phyloP scores from a whole-genome alignment of 768 basidiomycete species.

The Mycena polygramma region DNA sequence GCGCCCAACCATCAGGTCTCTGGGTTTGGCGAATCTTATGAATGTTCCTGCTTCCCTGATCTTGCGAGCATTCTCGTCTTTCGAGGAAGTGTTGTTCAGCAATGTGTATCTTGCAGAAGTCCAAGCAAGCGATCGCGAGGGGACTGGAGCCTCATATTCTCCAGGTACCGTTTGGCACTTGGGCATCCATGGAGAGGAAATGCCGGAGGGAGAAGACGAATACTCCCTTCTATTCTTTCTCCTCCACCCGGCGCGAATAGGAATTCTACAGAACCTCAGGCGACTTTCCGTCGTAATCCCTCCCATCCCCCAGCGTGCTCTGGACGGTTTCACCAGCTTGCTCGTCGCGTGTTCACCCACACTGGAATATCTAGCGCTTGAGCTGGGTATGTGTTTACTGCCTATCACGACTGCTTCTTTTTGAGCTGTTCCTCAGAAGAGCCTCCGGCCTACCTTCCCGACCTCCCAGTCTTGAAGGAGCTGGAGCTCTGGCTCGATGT shows the following conservation, averaged over 20 bases:
- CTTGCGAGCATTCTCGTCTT: background rate
- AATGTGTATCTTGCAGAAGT: background rate
- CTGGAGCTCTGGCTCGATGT: background rate
- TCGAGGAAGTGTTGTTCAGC: background rate
- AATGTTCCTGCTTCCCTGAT: background rate
- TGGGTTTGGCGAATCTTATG: background rate
- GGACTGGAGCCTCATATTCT: background rate
- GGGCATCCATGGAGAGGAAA: background rate
- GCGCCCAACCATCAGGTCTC: background rate
- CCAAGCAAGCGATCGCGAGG: too few relatives aligned
- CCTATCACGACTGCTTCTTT: too few relatives aligned
- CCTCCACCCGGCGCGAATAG: background rate
- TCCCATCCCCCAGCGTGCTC: background rate
- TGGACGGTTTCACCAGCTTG: background rate
- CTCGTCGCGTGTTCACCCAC: background rate
- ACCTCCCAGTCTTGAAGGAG: background rate
- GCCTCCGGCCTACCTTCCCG: background rate
- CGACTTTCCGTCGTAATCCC: conserved; percentile 1
- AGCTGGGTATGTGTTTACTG: background rate
- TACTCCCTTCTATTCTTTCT: background rate
- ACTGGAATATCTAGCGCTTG: background rate
- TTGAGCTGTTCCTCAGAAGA: background rate
- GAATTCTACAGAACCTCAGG: background rate
- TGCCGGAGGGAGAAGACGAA: background rate
- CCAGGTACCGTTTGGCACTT: background rate